phyloP scores from a whole-genome alignment of 2,329 filamentous ascomycete species.

The Lasiodiplodia hormozganensis region DNA sequence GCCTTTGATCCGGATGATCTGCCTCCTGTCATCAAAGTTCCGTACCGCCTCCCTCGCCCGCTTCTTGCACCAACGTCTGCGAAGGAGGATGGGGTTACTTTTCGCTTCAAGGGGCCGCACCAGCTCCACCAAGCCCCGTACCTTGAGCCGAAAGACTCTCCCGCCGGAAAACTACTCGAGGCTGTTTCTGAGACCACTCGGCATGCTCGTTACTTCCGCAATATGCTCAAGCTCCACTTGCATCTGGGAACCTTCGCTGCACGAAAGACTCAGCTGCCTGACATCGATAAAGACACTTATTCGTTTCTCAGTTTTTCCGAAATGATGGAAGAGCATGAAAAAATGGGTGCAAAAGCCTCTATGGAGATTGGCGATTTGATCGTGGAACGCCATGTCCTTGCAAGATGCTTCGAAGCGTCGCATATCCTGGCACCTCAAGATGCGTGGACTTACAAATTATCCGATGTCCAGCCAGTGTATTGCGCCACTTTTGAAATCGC shows the following conservation, averaged over 20 bases:
- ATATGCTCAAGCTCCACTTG: neutral
- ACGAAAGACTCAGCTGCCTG: neutral
- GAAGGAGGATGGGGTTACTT: neutral
- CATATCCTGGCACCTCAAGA: constrained; percentile 4
- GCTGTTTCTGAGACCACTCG: neutral
- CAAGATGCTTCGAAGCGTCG: constrained; percentile 10
- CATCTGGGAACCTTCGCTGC: constrained; percentile 21
- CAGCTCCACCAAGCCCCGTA: neutral
- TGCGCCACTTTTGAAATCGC: constrained; percentile 22
- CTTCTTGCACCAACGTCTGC: neutral
- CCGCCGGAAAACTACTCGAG: neutral
- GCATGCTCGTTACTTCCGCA: neutral
- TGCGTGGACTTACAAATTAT: neutral
- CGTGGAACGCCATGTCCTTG: constrained; percentile 5
- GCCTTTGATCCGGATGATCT: neutral
- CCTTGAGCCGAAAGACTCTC: neutral
- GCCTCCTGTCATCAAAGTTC: neutral
- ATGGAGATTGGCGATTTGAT: constrained; percentile 16
- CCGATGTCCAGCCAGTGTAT: constrained; percentile 18
- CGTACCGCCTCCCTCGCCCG: neutral
- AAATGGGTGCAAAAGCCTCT: constrained; percentile 2
- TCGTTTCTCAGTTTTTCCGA: constrained; percentile 2
- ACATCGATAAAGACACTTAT: neutral
- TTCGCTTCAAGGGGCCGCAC: neutral
- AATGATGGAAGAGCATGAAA: neutral